Conservation (phyloP, 192 early-diverging fungal genomes). For the Podila epigama region DNA sequence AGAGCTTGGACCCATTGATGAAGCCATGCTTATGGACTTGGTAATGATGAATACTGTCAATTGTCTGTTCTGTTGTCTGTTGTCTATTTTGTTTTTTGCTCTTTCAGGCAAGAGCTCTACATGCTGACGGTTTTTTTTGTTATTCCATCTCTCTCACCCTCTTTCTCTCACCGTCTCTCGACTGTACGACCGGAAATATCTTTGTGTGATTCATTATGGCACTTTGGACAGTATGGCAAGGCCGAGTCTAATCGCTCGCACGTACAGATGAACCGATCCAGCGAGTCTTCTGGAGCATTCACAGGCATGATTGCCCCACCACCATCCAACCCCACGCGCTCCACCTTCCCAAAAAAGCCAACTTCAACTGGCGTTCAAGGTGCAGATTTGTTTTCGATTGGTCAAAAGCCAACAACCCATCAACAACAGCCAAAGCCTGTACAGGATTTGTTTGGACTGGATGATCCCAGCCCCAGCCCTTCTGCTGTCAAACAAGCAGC, state of each 20-base stretch:
- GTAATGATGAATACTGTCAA: background rate
- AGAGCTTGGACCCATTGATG: slow-evolving; percentile 54
- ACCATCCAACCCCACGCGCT: slow-evolving; percentile 27
- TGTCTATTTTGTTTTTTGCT: background rate
- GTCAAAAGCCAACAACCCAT: slow-evolving; percentile 17
- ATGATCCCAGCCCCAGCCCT: slow-evolving; percentile 23
- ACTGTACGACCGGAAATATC: too few species aligned
- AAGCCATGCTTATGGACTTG: slow-evolving; percentile 28
- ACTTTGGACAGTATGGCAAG: slow-evolving; percentile 16
- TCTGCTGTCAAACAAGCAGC: slow-evolving; percentile 1
- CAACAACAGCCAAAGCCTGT: slow-evolving; percentile 3
- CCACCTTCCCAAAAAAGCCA: slow-evolving; percentile 17
- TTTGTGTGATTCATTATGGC: too few species aligned
- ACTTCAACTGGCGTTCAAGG: background rate
- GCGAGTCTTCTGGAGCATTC: slow-evolving; percentile 27
- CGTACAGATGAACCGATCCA: slow-evolving; percentile 26
- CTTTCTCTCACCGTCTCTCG: too few species aligned
- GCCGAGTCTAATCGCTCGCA: slow-evolving; percentile 14
- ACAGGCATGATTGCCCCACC: slow-evolving; percentile 31
- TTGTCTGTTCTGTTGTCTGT: background rate
- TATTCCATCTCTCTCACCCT: background rate
- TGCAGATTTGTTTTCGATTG: slow-evolving; percentile 6
- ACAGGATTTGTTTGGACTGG: slow-evolving; percentile 35
- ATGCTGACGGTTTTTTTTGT: background rate
- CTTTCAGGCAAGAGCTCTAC: background rate